Conservation (phyloP, 495 filamentous ascomycete species). For the Bathelium albidoporum region DNA sequence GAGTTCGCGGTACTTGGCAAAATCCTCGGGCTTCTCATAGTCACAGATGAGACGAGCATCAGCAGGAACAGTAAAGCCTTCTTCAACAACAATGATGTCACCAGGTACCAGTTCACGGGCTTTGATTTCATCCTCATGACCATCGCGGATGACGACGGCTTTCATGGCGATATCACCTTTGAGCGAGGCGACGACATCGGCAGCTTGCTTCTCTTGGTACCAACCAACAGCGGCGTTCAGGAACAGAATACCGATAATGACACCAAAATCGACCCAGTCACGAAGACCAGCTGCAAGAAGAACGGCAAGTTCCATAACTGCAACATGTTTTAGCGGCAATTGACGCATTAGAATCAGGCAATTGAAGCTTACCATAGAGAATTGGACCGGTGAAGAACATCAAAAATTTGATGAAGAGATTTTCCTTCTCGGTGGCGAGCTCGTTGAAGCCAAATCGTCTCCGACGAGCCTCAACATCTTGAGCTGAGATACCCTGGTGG, state of each 20-base stretch:
- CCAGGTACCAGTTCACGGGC: slow-evolving; percentile 72
- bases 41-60: slow-evolving; percentile 70
- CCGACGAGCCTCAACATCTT: slow-evolving; percentile 54
- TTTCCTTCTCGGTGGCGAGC: slow-evolving; percentile 64
- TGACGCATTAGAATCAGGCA: slow-evolving; percentile 3
- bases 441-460: slow-evolving; percentile 66
- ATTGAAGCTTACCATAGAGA: slow-evolving; percentile 57
- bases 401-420: slow-evolving; percentile 65
- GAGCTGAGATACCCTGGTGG: slow-evolving; percentile 45
- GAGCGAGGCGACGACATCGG: slow-evolving; percentile 67
- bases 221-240: slow-evolving; percentile 78
- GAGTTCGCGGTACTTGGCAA: slow-evolving; percentile 59
- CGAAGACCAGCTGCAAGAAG: slow-evolving; percentile 66
- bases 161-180: slow-evolving; percentile 82
- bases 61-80: slow-evolving; percentile 64
- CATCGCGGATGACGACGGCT: slow-evolving; percentile 60
- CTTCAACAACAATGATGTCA: slow-evolving; percentile 71
- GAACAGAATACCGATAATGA: slow-evolving; percentile 68
- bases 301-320: slow-evolving; percentile 81
- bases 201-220: slow-evolving; percentile 82
- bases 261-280: slow-evolving; percentile 76
- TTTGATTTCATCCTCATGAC: slow-evolving; percentile 59
- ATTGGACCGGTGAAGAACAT: slow-evolving; percentile 75
- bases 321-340: slow-evolving; percentile 15
- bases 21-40: slow-evolving; percentile 60